Percentiles rank a stretch among this genome's conserved stretches.
These are phyloP conservation scores for Capsicum chinense DNA, from an alignment of 257 asterid genomes.

Conservation along the genomic window DNA sequence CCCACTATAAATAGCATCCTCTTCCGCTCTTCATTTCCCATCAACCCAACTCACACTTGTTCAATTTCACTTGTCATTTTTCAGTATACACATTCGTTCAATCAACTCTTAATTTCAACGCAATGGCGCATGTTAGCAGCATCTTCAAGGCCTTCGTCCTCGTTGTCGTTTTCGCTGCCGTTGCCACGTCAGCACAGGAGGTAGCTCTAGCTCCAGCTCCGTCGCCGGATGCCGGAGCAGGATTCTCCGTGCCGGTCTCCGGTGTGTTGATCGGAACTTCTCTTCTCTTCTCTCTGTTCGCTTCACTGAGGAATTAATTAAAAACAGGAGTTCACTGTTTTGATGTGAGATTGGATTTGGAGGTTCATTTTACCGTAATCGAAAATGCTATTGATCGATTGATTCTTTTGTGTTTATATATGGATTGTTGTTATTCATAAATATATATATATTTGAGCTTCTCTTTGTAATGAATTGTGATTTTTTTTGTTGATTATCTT, in stretches of 20 bases:
- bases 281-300: constrained; percentile 13
- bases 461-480: background rate
- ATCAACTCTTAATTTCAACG: background rate
- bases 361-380: background rate
- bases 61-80: too few species aligned
- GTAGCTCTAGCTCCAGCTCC: constrained; percentile 23
- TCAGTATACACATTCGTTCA: too few species aligned
- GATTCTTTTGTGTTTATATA: background rate
- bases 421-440: background rate
- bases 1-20: background rate
- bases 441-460: background rate
- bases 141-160: constrained; percentile 36
- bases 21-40: background rate
- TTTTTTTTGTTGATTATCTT: background rate
- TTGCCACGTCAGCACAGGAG: constrained; percentile 51
- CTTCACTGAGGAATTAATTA: background rate
- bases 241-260: constrained; percentile 10
- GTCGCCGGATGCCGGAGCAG: constrained; percentile 22
- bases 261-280: constrained; percentile 10
- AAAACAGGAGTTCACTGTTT: too few species aligned
- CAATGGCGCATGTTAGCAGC: constrained; percentile 59
- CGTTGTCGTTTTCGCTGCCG: constrained; percentile 38
- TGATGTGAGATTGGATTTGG: background rate
- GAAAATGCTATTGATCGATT: constrained; percentile 24
- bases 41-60: background rate